Base-by-base conservation (phyloP, 495 filamentous ascomycete species). In the Jackrogersella minutella region DNA sequence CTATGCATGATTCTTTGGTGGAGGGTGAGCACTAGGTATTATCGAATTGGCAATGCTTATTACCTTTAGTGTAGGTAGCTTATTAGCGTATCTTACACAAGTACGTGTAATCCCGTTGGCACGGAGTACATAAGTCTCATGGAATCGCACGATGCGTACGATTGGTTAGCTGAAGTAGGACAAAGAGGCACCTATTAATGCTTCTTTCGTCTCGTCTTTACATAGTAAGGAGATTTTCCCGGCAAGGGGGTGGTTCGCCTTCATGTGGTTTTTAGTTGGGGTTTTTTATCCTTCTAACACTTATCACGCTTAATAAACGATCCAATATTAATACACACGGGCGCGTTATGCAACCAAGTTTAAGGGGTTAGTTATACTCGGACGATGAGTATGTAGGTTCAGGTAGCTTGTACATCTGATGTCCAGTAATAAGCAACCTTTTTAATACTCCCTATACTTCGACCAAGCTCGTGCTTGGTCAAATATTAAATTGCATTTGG, bases 401-500 rank as follows among this genome's bases (percentile, higher is more conserved):
- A n/a, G n/a, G n/a, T 67, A 61, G 5, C 36, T 17, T 39, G 64
- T 68, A 62, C 58, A 62, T 61, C 14, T 19, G 3, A 41, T 19
- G 33, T 19, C 10, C n/a, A n/a, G n/a, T 47, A 24, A 55, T 40
- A 21, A 13, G 17, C 21, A 44, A 14, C 7, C n/a, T 24, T 4
- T 22, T 24, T 9, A 10, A 2, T 9, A 10, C 5, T 59, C 56
- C 36, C 46, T 62, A 53, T 62, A 53, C 31, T 52, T 52, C 19
- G n/a, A 21, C 31, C 49, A 37, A 61, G 13, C 10, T 22, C 16
- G 37, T 41, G 44, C 13, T 56, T 50, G 58, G 64, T 56, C 17
- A 22, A 68, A 68, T 62, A 36, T 69, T 69, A 69, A 64, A 69
- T 60, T 64, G 37, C 55, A 31, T 39, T 58, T n/a, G n/a, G 24